Percentiles rank a stretch among this genome's conserved stretches.
Conservation (phyloP, 2,329 filamentous ascomycete genomes). For the Aaosphaeria pasadenensis region DNA sequence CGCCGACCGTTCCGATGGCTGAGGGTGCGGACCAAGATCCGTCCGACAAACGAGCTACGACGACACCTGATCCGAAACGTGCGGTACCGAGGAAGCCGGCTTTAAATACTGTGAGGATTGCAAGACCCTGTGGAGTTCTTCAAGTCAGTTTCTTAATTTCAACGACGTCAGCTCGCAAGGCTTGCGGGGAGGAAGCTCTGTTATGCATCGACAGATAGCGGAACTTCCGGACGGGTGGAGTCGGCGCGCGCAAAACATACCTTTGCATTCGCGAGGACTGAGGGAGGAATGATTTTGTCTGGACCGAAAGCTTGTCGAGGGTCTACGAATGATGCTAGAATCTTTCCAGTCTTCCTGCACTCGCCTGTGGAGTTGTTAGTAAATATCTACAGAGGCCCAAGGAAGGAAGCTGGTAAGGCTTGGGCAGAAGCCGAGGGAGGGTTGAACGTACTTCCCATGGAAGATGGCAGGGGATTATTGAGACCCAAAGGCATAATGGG, state of each 20-base stretch:
- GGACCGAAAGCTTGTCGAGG: constrained; percentile 90
- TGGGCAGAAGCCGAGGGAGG: background rate
- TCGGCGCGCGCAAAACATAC: constrained; percentile 41
- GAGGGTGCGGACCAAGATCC: constrained; percentile 79
- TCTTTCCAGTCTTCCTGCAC: constrained; percentile 96
- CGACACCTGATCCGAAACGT: constrained; percentile 77
- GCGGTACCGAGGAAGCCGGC: constrained; percentile 82
- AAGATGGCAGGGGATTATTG: constrained; percentile 54
- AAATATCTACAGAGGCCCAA: constrained; percentile 6
- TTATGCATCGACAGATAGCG: background rate
- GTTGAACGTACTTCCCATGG: constrained; percentile 48
- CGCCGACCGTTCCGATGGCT: constrained; percentile 77
- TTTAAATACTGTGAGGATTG: constrained; percentile 82
- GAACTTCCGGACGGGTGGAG: background rate
- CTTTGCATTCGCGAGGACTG: constrained; percentile 88
- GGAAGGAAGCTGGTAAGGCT: constrained; percentile 17
- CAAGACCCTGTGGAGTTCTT: constrained; percentile 59
- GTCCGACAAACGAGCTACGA: constrained; percentile 74
- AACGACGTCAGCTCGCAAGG: too few relatives aligned
- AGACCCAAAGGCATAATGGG: constrained; percentile 45
- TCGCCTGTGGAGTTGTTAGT: constrained; percentile 64
- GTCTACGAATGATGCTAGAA: constrained; percentile 90
- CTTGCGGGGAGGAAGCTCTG: too few relatives aligned
- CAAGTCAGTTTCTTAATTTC: background rate
- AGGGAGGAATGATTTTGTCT: constrained; percentile 94